Evolutionary conservation across 768 basidiomycete species (phyloP), one percentile per base, ranked within the genome.

Genomic region (Rubroboletus pulcherrimus): DNA sequence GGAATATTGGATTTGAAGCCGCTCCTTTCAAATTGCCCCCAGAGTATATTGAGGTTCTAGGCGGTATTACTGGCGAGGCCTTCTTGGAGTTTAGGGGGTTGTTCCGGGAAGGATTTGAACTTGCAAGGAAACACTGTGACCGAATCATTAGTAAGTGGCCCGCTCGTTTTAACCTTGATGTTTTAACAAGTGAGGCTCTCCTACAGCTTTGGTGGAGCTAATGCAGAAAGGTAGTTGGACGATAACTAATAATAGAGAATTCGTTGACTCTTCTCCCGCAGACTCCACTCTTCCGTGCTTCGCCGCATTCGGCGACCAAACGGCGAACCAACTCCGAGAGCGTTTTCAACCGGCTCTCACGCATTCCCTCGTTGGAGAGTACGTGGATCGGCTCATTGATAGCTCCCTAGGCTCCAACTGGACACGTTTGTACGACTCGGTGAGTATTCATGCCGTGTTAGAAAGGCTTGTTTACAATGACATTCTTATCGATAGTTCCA

Each of bases 1-100:
- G 96, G 19, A 96, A 96, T 68, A 89, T 99, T 59, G 91, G 96
- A 29, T 98, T 99, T 70, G 97, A 99, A 74, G 96, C 95, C n/a
- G 95, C 97, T 2, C 97, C 97, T 1, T 99, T 99, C 81, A 99
- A 99, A 71, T 74, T 98, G 12, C 87, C 94, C 8, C 78, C 88
- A 51, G 97, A 99, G 71, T 99, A 99, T 71, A 80, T 99, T 51
- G 96, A 98, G 63, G 91, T 99, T 30, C 78, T 99, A 31, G 97
- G 97, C 9, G 96, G 96, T 4, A 74, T 90, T 40, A 79, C 87
- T 49, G 81, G 86, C 30, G 77, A 85, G 24, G 80, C 89, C 12
- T 98, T 88, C 67, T 68, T 78, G 42, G 91, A 96, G 68, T 99
- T 98, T 76, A 88, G 82, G 66, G 78, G 79, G 52, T 75, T 97